These are phyloP conservation scores for Rhizophora mangle DNA, from an alignment of 345 rosid genomes.

Conservation along the genomic window DNA sequence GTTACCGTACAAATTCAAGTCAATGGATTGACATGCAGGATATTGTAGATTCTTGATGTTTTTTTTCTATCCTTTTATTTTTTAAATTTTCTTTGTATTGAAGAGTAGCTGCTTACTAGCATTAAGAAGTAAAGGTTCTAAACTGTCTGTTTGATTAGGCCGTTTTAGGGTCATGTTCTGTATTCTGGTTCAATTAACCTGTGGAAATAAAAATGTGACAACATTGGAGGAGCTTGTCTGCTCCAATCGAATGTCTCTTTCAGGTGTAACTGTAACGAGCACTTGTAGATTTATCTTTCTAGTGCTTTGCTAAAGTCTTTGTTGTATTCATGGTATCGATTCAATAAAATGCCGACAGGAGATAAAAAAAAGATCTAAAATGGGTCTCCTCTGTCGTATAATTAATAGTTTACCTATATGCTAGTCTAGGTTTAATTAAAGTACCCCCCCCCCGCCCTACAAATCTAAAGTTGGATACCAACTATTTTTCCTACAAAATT, in stretches of 20 bases:
- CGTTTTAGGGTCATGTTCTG: constrained; percentile 28
- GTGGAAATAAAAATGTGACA: constrained; percentile 21
- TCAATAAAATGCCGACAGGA: too few relatives aligned
- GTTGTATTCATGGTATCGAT: too few relatives aligned
- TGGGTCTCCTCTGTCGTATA: too few relatives aligned
- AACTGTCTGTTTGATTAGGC: constrained; percentile 31
- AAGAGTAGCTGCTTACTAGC: background rate
- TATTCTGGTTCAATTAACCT: constrained; percentile 24
- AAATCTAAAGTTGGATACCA: too few relatives aligned
- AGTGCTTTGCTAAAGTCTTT: too few relatives aligned
- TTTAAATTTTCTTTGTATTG: background rate
- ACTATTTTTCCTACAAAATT: too few relatives aligned
- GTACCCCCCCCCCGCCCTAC: too few relatives aligned
- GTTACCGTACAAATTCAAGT: constrained; percentile 2
- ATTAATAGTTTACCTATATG: too few relatives aligned
- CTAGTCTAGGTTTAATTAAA: too few relatives aligned
- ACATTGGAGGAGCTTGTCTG: constrained; percentile 1
- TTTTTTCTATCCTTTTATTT: background rate
- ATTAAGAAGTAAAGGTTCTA: constrained; percentile 8
- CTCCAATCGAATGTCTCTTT: constrained; percentile 29
- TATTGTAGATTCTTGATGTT: background rate
- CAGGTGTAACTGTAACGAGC: constrained; percentile 4
- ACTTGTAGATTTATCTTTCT: background rate
- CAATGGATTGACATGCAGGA: background rate
- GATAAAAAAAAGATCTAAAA: too few relatives aligned